These are phyloP conservation scores for Alternaria triticimaculans DNA, from an alignment of 2,329 filamentous ascomycete genomes.

Conservation along the genomic window DNA sequence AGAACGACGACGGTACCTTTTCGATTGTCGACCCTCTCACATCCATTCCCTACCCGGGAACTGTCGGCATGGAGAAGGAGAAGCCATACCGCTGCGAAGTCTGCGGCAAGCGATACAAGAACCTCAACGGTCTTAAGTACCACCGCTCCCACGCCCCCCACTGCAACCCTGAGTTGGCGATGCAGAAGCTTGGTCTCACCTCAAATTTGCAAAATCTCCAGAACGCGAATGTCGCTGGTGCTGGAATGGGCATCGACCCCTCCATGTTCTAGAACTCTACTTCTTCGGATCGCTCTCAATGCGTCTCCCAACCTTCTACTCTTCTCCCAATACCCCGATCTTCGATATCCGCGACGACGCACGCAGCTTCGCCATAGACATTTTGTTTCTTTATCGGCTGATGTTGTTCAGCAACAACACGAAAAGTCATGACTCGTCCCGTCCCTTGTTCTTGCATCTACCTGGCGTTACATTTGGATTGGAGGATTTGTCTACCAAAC, in stretches of 20 bases:
- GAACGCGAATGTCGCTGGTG: constrained; percentile 58
- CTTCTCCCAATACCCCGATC: constrained; percentile 33
- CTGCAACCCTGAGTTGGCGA: constrained; percentile 82
- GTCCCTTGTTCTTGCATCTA: constrained; percentile 30
- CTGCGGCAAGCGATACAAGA: constrained; percentile 99
- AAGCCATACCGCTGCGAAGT: constrained; percentile 98
- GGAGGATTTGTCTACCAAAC: constrained; percentile 10
- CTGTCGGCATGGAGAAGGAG: constrained; percentile 99
- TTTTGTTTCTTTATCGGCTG: constrained; percentile 10
- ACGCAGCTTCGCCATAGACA: constrained; percentile 30
- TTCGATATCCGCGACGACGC: constrained; percentile 22
- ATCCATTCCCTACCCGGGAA: constrained; percentile 91
- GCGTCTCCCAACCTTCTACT: constrained; percentile 18
- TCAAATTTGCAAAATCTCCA: constrained; percentile 50
- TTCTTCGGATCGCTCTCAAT: constrained; percentile 7
- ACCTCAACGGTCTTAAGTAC: constrained; percentile 97
- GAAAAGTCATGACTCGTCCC: constrained; percentile 31
- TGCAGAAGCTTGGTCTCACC: constrained; percentile 52
- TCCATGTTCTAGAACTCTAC: constrained; percentile 51
- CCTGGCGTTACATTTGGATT: constrained; percentile 31
- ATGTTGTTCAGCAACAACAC: constrained; percentile 5
- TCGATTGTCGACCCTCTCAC: constrained; percentile 98
- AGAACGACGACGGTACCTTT: constrained; percentile 96
- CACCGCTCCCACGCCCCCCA: constrained; percentile 75
- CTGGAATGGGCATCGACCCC: constrained; percentile 63